A percentile compares a stretch with the other conserved stretches of the same genome.
Evolutionary conservation across 2,329 filamentous ascomycete species (phyloP).

Genomic region (Colletotrichum echinochloae): DNA sequence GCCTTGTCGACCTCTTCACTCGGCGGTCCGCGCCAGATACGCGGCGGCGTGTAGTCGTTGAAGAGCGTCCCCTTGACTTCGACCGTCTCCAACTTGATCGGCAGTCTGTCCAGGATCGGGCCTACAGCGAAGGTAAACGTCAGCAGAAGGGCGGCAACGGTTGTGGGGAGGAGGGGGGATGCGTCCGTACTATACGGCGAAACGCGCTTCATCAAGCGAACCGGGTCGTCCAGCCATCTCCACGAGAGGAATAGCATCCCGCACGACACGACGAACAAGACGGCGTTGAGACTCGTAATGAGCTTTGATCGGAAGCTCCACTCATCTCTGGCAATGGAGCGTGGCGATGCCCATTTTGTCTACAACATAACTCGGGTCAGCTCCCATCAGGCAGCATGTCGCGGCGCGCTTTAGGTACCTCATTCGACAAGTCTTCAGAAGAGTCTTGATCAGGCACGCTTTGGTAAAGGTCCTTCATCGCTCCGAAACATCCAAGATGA

Average conservation of each 20-base stretch:
- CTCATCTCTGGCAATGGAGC: not conserved
- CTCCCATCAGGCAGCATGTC: not conserved
- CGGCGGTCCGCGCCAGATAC: slow-evolving; percentile 38
- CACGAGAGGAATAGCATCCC: slow-evolving; percentile 15
- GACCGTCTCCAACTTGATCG: slow-evolving; percentile 25
- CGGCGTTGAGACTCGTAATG: slow-evolving; percentile 7
- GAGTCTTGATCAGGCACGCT: slow-evolving; percentile 8
- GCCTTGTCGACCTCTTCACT: slow-evolving; percentile 43
- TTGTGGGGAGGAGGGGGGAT: rapidly evolving
- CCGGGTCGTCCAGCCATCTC: slow-evolving; percentile 27
- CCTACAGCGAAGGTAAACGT: not conserved
- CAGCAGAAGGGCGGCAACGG: not conserved
- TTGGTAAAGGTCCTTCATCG: slow-evolving; percentile 30
- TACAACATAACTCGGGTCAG: not conserved
- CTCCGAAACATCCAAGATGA: too few relatives aligned
- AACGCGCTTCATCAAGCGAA: slow-evolving; percentile 28
- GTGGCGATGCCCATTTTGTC: not conserved
- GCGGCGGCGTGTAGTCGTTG: slow-evolving; percentile 48
- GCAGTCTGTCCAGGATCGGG: slow-evolving; percentile 24
- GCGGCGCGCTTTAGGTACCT: not conserved
- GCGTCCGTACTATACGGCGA: slow-evolving; percentile 28
- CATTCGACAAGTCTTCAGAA: not conserved
- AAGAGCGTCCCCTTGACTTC: slow-evolving; percentile 35
- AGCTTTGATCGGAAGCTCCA: slow-evolving; percentile 23
- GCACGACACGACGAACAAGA: slow-evolving; percentile 24